Evolutionary conservation across 2,329 filamentous ascomycete genomes (phyloP).

Genomic region (Aaosphaeria arxii): DNA sequence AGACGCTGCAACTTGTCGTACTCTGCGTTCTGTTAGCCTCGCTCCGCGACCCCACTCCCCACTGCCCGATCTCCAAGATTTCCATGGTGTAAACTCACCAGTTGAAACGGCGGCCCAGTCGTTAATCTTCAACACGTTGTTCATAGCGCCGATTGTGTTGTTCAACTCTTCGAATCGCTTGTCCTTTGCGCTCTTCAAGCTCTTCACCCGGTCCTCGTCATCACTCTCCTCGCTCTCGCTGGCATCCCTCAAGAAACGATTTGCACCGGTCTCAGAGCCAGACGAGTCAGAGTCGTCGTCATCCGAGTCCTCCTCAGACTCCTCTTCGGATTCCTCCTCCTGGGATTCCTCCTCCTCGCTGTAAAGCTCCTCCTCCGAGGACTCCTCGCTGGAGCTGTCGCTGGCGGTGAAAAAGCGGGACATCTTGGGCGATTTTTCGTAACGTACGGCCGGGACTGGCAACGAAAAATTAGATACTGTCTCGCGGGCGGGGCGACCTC

Average conservation of each 20-base stretch:
- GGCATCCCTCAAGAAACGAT: constrained; percentile 77
- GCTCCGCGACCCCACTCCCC: not conserved
- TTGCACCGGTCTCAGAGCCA: constrained; percentile 66
- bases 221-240: constrained; percentile 78
- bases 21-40: constrained; percentile 54
- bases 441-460: constrained; percentile 4
- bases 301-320: constrained; percentile 55
- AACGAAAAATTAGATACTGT: not conserved
- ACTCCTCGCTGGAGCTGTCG: constrained; percentile 94
- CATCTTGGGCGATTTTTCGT: constrained; percentile 27
- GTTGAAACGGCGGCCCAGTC: constrained; percentile 93
- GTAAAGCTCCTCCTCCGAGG: constrained; percentile 92
- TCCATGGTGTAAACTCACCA: constrained; percentile 56
- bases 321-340: constrained; percentile 54
- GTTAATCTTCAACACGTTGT: constrained; percentile 96
- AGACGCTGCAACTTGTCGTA: constrained; percentile 93
- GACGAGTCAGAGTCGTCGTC: constrained; percentile 48
- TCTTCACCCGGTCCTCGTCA: constrained; percentile 78
- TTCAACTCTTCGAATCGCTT: constrained; percentile 95
- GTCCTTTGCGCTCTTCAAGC: constrained; percentile 97
- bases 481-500: not conserved
- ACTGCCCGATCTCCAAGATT: not conserved
- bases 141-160: constrained; percentile 81
- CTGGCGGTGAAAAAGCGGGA: constrained; percentile 97
- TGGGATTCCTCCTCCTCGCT: constrained; percentile 62